Evolutionary conservation across 2,329 filamentous ascomycete species (phyloP).

Genomic region (Colletotrichum horii): DNA sequence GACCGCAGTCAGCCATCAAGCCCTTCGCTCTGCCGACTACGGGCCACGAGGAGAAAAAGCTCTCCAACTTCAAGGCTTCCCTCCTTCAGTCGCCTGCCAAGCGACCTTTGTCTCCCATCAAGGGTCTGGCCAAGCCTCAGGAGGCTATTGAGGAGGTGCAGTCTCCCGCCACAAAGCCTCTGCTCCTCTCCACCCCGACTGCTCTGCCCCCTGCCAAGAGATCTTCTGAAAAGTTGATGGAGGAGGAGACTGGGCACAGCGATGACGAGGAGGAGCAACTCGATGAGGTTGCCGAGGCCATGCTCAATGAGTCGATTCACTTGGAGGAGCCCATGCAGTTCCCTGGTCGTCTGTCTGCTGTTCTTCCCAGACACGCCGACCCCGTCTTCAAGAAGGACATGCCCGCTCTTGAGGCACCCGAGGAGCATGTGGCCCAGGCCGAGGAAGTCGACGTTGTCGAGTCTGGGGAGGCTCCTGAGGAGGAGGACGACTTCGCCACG

Average conservation of each 20-base stretch:
- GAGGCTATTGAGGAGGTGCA: conserved; percentile 20
- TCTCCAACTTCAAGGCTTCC: conserved; percentile 50
- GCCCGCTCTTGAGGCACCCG: conserved; percentile 26
- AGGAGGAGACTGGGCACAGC: conserved; percentile 29
- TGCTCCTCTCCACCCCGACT: conserved; percentile 36
- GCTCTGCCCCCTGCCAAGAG: conserved; percentile 25
- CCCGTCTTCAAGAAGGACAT: conserved; percentile 38
- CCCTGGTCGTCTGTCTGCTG: conserved; percentile 50
- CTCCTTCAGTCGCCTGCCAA: conserved; percentile 60
- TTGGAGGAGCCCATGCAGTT: conserved; percentile 44
- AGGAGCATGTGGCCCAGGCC: not conserved
- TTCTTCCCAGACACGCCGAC: conserved; percentile 48
- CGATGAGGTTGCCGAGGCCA: conserved; percentile 25
- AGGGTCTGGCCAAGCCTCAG: conserved; percentile 35
- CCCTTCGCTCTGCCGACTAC: conserved; percentile 32
- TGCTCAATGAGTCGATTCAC: conserved; percentile 29
- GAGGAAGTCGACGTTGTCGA: not conserved
- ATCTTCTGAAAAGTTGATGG: conserved; percentile 42
- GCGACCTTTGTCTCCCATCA: conserved; percentile 48
- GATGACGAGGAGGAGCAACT: conserved; percentile 25
- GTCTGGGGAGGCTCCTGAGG: conserved; percentile 3
- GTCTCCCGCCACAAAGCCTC: conserved; percentile 41
- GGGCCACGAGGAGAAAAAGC: conserved; percentile 30
- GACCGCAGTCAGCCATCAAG: conserved; percentile 51
- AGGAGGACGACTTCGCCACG: not conserved